Evolutionary conservation across 2,329 filamentous ascomycete genomes (phyloP), one percentile per base, ranked within the genome.

Genomic region (Aspergillus sp.): DNA sequence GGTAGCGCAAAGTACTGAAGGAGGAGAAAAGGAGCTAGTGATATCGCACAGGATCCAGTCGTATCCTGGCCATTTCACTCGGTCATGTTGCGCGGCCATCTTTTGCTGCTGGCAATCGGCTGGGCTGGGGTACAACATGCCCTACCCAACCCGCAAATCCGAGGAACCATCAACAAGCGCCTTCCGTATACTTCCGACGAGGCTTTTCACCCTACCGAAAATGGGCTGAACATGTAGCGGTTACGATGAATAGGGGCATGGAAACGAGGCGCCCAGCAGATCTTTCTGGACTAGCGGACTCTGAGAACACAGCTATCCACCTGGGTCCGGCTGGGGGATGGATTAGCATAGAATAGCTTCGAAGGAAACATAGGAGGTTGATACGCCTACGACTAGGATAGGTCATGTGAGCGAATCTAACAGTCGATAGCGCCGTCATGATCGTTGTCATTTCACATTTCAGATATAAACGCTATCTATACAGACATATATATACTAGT

Each of bases 171-270:
- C 15, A 17, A 32, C 4, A 45, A 12, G 12, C 25, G 39, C 28
- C 63, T 72, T 1, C 68, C 62, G 19, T 72, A 73, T 28, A 66
- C 62, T 0, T 47, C 61, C n/a, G 55, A 72, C 53, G 71, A 70
- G 5, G 70, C 66, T 5, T 82, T 84, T 53, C 78, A 82, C 19
- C 78, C 84, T 32, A 73, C 85, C 25, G 25, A 28, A 28, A 81
- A 79, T 58, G 81, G 80, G 1, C 55, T 79, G 5, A 70, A 75
- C 47, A 60, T 83, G 65, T 90, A 83, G 86, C 0, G 89, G 89
- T 0, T 91, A 91, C 58, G 89, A 88, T 0, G 89, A 89, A 0
- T 91, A 91, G 65, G 86, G 87, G 79, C 80, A 49, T 89, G 85
- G 84, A 82, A 83, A 9, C 82, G 88, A 0, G 89, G 88, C 1